Percentiles rank a stretch among this genome's conserved stretches.
Conservation (phyloP, 2,329 filamentous ascomycete species). For the Arthroderma sp. region DNA sequence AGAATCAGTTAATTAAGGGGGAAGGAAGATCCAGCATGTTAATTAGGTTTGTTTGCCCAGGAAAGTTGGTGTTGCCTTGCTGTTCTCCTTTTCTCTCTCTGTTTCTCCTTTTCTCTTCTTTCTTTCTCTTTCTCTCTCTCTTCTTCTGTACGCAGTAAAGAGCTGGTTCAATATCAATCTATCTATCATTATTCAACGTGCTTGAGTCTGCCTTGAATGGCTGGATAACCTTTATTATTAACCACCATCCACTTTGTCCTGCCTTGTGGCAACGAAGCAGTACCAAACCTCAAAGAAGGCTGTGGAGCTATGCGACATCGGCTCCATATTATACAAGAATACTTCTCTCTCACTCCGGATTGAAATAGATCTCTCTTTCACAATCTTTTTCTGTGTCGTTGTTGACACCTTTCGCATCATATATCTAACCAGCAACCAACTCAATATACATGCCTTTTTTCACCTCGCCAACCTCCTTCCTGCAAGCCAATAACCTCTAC, state of each 20-base stretch:
- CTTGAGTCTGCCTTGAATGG: too few relatives aligned
- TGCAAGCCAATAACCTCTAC: conserved; percentile 1
- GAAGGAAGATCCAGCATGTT: neutral
- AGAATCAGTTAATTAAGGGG: too few relatives aligned
- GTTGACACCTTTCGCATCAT: neutral
- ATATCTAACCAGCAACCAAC: neutral
- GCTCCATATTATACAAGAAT: too few relatives aligned
- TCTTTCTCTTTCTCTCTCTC: neutral
- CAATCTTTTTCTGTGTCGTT: neutral
- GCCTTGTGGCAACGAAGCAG: too few relatives aligned
- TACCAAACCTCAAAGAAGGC: too few relatives aligned
- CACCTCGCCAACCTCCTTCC: conserved; percentile 6
- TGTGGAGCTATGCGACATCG: too few relatives aligned
- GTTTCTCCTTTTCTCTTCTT: neutral
- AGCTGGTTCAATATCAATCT: neutral
- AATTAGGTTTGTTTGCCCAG: neutral
- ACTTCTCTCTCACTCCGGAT: too few relatives aligned
- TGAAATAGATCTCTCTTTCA: too few relatives aligned
- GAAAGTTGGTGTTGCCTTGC: neutral
- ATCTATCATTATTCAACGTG: too few relatives aligned
- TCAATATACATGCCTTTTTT: conserved; percentile 4
- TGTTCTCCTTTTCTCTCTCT: neutral
- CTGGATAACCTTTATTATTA: too few relatives aligned
- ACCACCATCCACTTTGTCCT: too few relatives aligned
- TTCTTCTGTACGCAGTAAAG: neutral